Base-by-base conservation (phyloP, 768 basidiomycete genomes). In the Pleurotus citrinopileatus region DNA sequence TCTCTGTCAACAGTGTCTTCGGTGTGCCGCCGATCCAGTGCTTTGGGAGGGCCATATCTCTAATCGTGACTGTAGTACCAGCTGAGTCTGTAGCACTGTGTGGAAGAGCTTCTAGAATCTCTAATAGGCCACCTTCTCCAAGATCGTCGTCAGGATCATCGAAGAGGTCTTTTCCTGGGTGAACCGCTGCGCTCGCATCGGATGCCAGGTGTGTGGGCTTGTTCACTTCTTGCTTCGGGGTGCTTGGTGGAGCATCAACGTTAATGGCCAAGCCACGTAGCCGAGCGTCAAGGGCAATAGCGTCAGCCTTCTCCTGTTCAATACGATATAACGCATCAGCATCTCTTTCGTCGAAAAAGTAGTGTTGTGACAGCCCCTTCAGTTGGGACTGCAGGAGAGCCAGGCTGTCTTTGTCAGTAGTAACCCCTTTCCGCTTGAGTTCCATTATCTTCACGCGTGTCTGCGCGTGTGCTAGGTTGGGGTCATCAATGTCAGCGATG, bases 21-120 rank as follows among this genome's bases (percentile, higher is more conserved):
- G 96, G 93, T 12, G 88, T 86, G 36, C 83, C 85, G 29, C 90
- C 88, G 32, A 90, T 85, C 76, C 86, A 87, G 62, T 90, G 83
- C 69, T 91, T 96, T 2, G 93, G 89, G 22, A 92, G 73, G 1
- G 82, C 64, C 86, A 98, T 87, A 56, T 94, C 84, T 23, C 86
- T 76, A 57, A 87, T 63, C 23, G 59, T 67, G 43, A 88, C 70
- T 4, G 76, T 78, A 7, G 70, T 74, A 12, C 87, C 89, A 50
- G 75, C 66, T 8, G 73, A 66, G 17, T 79, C 82, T n/a, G 77
- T 34, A 34, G 32, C 32, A 75, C 57, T 81, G 81, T n/a, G 73
- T 79, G 85, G 81, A 61, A 81, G 72, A 48, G 77, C 76, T 20
- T 94, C 89, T 42, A 96, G 74, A 46, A 94, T 72, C 36, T 81